phyloP scores from a whole-genome alignment of 306 rosid species.

The Ormosia semicastrata region DNA sequence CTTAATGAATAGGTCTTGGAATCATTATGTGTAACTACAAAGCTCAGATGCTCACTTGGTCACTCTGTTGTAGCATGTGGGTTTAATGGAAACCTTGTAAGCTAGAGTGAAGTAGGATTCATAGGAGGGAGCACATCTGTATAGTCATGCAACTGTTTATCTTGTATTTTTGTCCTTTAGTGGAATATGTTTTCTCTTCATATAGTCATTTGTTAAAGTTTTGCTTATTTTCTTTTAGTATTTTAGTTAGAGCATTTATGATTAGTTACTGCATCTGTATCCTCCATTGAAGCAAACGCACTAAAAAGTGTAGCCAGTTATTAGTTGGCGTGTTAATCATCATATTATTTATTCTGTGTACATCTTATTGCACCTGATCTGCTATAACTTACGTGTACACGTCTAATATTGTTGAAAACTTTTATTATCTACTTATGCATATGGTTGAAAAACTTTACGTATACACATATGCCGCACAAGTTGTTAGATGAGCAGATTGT shows the following conservation, averaged over 20 bases:
- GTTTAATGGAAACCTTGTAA: too few relatives aligned
- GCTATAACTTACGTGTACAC: neutral
- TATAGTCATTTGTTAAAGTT: neutral
- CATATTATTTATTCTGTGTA: neutral
- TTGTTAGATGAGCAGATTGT: conserved; percentile 3
- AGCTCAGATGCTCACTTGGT: too few relatives aligned
- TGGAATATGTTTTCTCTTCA: neutral
- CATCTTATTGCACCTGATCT: too few relatives aligned
- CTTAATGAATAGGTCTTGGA: too few relatives aligned
- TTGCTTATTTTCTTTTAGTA: neutral
- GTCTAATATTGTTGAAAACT: neutral
- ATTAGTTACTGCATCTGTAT: neutral
- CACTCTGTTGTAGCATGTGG: too few relatives aligned
- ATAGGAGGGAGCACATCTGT: too few relatives aligned
- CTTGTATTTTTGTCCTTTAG: neutral
- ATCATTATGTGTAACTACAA: too few relatives aligned
- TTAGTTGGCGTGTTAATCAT: conserved; percentile 9
- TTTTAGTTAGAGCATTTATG: neutral
- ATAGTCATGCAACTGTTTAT: neutral
- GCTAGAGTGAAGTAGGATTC: too few relatives aligned
- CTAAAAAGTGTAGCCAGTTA: neutral
- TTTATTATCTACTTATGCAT: neutral
- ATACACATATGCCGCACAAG: neutral
- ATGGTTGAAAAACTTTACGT: neutral
- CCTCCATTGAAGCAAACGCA: conserved; percentile 11